These are phyloP conservation scores for Ammopiptanthus mongolicus DNA, from an alignment of 306 rosid genomes.

Conservation along the genomic window DNA sequence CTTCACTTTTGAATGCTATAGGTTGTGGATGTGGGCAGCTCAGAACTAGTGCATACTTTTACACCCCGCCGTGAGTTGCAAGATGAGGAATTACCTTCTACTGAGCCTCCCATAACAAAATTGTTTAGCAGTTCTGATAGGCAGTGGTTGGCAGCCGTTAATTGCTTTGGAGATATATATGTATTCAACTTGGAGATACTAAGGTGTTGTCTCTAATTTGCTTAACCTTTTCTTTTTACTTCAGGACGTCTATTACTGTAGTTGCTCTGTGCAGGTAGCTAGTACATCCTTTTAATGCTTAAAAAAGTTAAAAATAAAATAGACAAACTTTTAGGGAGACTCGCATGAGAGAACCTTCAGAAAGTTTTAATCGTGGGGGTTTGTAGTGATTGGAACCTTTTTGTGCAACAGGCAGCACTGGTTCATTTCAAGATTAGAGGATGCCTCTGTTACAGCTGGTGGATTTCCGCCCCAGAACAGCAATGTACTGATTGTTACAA, in stretches of 20 bases:
- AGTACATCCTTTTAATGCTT: neutral
- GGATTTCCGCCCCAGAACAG: constrained; percentile 79
- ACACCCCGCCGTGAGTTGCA: constrained; percentile 54
- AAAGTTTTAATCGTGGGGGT: neutral
- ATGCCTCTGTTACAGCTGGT: constrained; percentile 93
- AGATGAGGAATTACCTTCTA: constrained; percentile 55
- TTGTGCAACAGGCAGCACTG: constrained; percentile 77
- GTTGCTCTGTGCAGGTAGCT: neutral
- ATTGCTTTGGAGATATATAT: constrained; percentile 92
- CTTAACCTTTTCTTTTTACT: neutral
- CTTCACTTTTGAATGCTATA: constrained; percentile 27
- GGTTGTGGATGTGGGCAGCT: constrained; percentile 66
- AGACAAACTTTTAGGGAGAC: neutral
- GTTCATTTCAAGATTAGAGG: constrained; percentile 88
- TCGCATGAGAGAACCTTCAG: neutral
- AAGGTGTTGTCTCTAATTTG: constrained; percentile 40
- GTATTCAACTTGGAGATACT: constrained; percentile 74
- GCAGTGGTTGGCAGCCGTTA: constrained; percentile 95
- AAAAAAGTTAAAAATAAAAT: neutral
- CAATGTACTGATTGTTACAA: constrained; percentile 73
- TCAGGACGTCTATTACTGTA: neutral
- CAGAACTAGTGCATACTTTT: constrained; percentile 59
- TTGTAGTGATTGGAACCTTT: neutral
- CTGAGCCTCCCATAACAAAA: constrained; percentile 91
- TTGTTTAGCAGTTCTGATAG: constrained; percentile 87